Evolutionary conservation across 2,329 filamentous ascomycete genomes (phyloP).

Genomic region (Nemania sp.): DNA sequence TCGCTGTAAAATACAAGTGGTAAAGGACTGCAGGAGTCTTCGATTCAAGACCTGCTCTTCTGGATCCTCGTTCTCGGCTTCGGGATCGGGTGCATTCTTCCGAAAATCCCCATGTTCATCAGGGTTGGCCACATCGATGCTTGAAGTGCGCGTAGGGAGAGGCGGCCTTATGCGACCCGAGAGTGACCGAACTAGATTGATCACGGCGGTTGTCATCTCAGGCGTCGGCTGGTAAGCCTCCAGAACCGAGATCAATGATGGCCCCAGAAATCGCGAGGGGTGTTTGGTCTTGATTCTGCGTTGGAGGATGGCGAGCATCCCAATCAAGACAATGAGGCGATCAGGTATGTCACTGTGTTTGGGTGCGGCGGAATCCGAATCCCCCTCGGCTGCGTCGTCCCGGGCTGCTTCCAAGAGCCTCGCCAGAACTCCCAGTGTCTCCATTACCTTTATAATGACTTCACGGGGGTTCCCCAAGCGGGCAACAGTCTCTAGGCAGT

Average conservation of each 20-base stretch:
- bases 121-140: constrained; percentile 58
- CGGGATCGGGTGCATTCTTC: constrained; percentile 65
- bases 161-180: constrained; percentile 69
- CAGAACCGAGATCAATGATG: constrained; percentile 73
- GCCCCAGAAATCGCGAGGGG: constrained; percentile 77
- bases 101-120: constrained; percentile 59
- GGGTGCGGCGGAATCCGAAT: constrained; percentile 45
- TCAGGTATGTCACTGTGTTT: constrained; percentile 36
- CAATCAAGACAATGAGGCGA: constrained; percentile 71
- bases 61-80: constrained; percentile 58
- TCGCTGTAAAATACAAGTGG: constrained; percentile 76
- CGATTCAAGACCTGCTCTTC: constrained; percentile 65
- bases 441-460: constrained; percentile 79
- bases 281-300: constrained; percentile 75
- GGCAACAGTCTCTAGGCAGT: constrained; percentile 74
- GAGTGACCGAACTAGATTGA: constrained; percentile 72
- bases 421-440: constrained; percentile 66
- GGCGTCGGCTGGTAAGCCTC: constrained; percentile 67
- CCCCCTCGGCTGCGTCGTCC: constrained; percentile 46
- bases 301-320: constrained; percentile 74
- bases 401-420: constrained; percentile 49
- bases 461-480: constrained; percentile 79
- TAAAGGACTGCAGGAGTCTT: constrained; percentile 72
- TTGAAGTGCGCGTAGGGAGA: constrained; percentile 63
- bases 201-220: constrained; percentile 70